phyloP scores from a whole-genome alignment of 2,329 filamentous ascomycete genomes.

The Colletotrichum musae region DNA sequence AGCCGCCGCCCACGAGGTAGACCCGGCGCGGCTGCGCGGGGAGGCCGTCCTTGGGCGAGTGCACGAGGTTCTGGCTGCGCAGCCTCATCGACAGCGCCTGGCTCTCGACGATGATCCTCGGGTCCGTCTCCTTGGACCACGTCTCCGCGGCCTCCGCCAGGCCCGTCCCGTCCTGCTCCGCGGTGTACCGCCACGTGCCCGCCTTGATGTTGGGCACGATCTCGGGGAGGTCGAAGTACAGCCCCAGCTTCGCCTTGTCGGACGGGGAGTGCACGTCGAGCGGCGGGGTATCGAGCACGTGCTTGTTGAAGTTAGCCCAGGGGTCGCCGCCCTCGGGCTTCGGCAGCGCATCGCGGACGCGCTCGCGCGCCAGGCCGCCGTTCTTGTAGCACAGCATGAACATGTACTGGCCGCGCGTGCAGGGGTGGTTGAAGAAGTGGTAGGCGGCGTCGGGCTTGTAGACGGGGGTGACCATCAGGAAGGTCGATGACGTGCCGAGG shows the following conservation, averaged over 20 bases:
- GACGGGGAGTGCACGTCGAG: constrained; percentile 71
- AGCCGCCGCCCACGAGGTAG: constrained; percentile 95
- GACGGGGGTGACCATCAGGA: constrained; percentile 95
- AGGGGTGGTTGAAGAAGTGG: constrained; percentile 99
- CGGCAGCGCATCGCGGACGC: constrained; percentile 86
- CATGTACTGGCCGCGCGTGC: constrained; percentile 93
- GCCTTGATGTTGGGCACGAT: constrained; percentile 92
- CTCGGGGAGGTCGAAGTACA: constrained; percentile 97
- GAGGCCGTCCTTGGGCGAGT: constrained; percentile 64
- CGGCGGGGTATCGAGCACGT: constrained; percentile 76
- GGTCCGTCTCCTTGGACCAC: constrained; percentile 77
- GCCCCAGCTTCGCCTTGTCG: constrained; percentile 83
- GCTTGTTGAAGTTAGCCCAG: constrained; percentile 87
- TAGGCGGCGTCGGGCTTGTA: constrained; percentile 93
- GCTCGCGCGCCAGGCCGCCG: constrained; percentile 91
- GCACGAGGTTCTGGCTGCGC: constrained; percentile 83
- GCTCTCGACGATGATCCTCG: constrained; percentile 91
- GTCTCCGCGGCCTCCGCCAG: constrained; percentile 51
- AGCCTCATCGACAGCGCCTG: constrained; percentile 93
- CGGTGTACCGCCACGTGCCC: constrained; percentile 88
- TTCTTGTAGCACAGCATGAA: constrained; percentile 99
- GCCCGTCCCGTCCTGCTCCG: constrained; percentile 66
- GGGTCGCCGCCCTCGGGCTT: constrained; percentile 63
- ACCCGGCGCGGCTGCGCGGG: constrained; percentile 90
- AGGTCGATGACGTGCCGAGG: constrained; percentile 94